Evolutionary conservation across 1,139 yeast species (phyloP), one percentile per base, ranked within the genome.

Genomic region (Suhomyces chickasaworum): DNA sequence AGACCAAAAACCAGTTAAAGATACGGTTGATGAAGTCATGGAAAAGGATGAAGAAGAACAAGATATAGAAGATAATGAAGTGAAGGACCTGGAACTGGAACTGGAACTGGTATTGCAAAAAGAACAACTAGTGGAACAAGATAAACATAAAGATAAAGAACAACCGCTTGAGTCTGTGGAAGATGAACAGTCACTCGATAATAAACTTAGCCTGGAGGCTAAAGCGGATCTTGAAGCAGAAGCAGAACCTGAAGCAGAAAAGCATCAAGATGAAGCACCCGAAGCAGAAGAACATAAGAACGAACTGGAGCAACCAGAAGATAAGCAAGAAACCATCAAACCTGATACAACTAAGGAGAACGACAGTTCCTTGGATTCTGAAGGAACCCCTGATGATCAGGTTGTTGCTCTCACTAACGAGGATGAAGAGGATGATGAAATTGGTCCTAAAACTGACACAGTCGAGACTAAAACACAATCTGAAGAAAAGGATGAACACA

Each of bases 251-350:
- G 4, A 9, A 23, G 27, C 4, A 7, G 27, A 23, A 3, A 38
- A 29, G 41, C 36, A 15, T 31, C 36, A 17, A 44, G 18, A 39
- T 8, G 47, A 46, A 15, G 42, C 23, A n/a, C 38, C 35, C 3
- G 39, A 27, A 27, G 23, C 22, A 13, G 41, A 21, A 30, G 37
- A 7, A 10, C 18, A 18, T 10, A 20, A 33, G n/a, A 16, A 35
- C 1, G 30, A 29, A 6, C 21, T 8, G 4, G 20, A 13, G 17
- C 17, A 35, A 25, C 12, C 13, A 22, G 20, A 9, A 8, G 12
- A 18, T 32, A 23, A 32, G 5, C 13, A 17, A 6, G 36, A 32
- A 12, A 16, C 17, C 12, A 13, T 13, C 23, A 32, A 6, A 4
- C 17, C 12, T 5, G 23, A 32, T n/a, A 17, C 22, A 3, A 4